These are phyloP conservation scores for Taphrina flavorubra DNA, from an alignment of 1,139 yeast species.

Conservation along the genomic window DNA sequence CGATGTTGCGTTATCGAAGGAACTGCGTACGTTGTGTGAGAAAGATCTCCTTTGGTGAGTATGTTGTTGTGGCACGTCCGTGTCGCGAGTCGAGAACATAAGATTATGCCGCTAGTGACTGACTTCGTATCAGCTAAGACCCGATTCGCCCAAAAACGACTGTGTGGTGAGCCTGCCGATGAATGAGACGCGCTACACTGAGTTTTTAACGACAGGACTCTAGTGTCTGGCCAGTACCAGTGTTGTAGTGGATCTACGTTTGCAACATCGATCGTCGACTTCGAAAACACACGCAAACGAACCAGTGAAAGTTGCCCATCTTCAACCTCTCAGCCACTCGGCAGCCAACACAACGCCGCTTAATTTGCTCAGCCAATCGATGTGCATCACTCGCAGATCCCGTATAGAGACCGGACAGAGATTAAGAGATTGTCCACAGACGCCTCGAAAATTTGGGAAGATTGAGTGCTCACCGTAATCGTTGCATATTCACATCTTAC, in stretches of 20 bases:
- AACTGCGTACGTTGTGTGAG: slow-evolving; percentile 13
- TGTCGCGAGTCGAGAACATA: slow-evolving; percentile 6
- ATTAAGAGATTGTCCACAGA: neutral
- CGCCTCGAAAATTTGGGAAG: slow-evolving; percentile 14
- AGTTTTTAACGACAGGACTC: neutral
- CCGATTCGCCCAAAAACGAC: too few species aligned
- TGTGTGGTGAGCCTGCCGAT: neutral
- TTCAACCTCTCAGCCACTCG: neutral
- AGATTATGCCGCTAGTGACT: neutral
- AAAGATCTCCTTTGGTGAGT: slow-evolving; percentile 12
- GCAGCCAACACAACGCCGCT: neutral
- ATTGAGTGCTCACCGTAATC: slow-evolving; percentile 6
- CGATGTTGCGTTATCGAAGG: slow-evolving; percentile 17
- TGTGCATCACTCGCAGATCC: neutral
- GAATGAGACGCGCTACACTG: neutral
- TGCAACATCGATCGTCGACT: neutral
- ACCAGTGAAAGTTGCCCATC: neutral
- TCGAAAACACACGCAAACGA: neutral
- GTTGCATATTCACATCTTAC: neutral
- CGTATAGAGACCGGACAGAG: neutral
- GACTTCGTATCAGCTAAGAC: too few species aligned
- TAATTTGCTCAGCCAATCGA: neutral
- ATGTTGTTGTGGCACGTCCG: slow-evolving; percentile 4
- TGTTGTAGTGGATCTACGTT: too few species aligned
- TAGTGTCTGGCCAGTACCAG: too few species aligned